Evolutionary conservation across 129 eudicot species (phyloP), one percentile per base, ranked within the genome.

Genomic region (Escallonia herrerae): DNA sequence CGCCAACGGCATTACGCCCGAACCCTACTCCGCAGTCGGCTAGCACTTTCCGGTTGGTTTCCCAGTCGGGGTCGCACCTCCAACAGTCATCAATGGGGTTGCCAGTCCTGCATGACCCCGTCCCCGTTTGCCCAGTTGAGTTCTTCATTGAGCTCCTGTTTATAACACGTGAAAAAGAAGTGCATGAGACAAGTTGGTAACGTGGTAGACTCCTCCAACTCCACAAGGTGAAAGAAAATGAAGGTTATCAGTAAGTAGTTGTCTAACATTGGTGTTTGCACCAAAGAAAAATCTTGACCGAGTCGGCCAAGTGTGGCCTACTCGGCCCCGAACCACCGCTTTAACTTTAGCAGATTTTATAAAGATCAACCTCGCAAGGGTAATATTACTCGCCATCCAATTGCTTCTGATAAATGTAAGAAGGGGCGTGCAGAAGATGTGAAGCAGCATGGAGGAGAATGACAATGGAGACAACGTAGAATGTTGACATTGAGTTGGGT

Each of bases 81-180:
- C 86, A 81, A 33, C 86, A 81, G 11, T 81, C 86, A 69, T 81
- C 86, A 15, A 81, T 74, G 48, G 86, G 77, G 66, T 81, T 81
- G 6, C 86, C 83, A 0, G 77, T 81, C 52, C 77, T 61, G 69
- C 86, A 81, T 41, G 83, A 73, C 5, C 55, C 78, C 11, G 7
- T 3, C 8, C 55, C 78, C 11, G 7, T 3, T 53, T 37, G 44
- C 67, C 65, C 78, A 2, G 22, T 67, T 37, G 73, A 45, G 59
- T 75, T 74, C 60, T 67, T 76, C 58, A 66, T 64, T 33, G 73
- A 56, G 49, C 72, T 76, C 85, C 85, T 80, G 77, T 13, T 45
- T 9, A 22, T 5, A 11, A 49, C 11, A 22, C 1, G 33, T 1
- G 33, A 22, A 22, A 22, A 22, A 22, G 33, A 22, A 22, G 33